These are phyloP conservation scores for Penicillium cataractarum DNA, from an alignment of 495 filamentous ascomycete species.

Conservation along the genomic window DNA sequence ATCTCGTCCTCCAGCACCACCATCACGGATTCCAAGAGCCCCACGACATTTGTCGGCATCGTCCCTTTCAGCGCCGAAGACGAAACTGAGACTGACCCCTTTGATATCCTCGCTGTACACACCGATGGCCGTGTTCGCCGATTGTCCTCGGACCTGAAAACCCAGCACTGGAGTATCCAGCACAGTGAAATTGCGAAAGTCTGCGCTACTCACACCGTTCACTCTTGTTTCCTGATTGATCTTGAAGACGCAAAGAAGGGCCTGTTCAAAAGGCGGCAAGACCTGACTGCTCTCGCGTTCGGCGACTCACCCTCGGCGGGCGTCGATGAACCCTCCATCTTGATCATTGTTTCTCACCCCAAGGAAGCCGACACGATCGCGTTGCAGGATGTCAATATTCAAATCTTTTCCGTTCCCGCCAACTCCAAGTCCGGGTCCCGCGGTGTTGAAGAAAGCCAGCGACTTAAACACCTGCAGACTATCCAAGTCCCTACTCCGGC, in stretches of 20 bases:
- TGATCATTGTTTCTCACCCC: constrained; percentile 47
- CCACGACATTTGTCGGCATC: constrained; percentile 47
- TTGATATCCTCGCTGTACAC: constrained; percentile 54
- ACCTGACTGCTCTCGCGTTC: constrained; percentile 44
- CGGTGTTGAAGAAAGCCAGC: constrained; percentile 37
- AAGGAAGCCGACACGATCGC: constrained; percentile 31
- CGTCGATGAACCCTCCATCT: constrained; percentile 40
- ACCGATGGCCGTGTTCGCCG: constrained; percentile 47
- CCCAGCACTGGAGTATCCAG: constrained; percentile 46
- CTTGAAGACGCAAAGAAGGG: constrained; percentile 50
- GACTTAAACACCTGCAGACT: constrained; percentile 45
- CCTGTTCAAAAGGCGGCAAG: constrained; percentile 48
- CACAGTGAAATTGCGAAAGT: constrained; percentile 43
- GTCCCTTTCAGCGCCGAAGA: constrained; percentile 30
- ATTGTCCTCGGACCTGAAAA: constrained; percentile 44
- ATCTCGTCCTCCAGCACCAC: constrained; percentile 47
- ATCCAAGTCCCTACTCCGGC: constrained; percentile 38
- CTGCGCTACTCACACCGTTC: constrained; percentile 36
- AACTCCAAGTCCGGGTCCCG: constrained; percentile 17
- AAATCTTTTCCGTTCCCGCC: constrained; percentile 48
- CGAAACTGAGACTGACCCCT: constrained; percentile 32
- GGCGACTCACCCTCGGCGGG: constrained; percentile 34
- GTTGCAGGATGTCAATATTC: constrained; percentile 43
- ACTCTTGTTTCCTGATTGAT: constrained; percentile 47
- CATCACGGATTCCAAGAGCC: constrained; percentile 46